Conservation (phyloP, 371 early-diverging fungal genomes). For the Syncephalastrum sp. region DNA sequence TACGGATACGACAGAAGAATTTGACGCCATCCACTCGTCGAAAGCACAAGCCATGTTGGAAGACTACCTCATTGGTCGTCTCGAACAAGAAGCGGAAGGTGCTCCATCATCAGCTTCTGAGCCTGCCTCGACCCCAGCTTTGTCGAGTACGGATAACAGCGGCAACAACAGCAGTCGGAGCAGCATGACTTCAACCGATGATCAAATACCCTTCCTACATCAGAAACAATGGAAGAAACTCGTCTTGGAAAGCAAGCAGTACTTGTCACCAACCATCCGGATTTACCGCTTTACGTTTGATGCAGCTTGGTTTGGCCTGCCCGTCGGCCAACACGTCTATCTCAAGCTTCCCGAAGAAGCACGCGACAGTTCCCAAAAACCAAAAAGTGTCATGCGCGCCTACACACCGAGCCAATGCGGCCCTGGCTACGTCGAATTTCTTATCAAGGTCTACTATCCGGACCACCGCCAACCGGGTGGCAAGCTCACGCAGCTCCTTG, state of each 20-base stretch:
- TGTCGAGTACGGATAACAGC: conserved; percentile 9
- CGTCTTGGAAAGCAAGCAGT: conserved; percentile 28
- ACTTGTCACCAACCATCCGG: conserved; percentile 42
- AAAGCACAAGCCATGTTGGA: conserved; percentile 72
- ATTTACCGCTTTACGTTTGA: conserved; percentile 42
- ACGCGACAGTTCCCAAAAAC: conserved; percentile 16
- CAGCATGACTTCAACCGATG: conserved; percentile 12
- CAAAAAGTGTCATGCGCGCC: conserved; percentile 51
- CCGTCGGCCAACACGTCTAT: conserved; percentile 50
- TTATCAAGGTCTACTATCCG: conserved; percentile 63
- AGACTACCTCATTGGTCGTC: conserved; percentile 62
- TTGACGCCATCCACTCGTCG: conserved; percentile 84
- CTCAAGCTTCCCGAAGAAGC: conserved; percentile 20
- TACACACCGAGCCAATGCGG: conserved; percentile 54
- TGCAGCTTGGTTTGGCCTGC: conserved; percentile 34
- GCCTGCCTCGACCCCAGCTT: conserved; percentile 9
- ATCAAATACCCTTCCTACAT: conserved; percentile 24
- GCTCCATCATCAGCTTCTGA: neutral
- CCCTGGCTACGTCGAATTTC: conserved; percentile 50
- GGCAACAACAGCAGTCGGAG: neutral
- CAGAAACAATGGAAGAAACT: conserved; percentile 43
- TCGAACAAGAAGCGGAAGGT: conserved; percentile 24
- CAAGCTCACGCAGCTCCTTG: conserved; percentile 50
- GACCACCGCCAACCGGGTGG: conserved; percentile 49
- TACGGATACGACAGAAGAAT: conserved; percentile 81